A percentile compares a stretch with the other conserved stretches of the same genome.
Conservation (phyloP, 192 early-diverging fungal genomes). For the Linnemannia exigua region DNA sequence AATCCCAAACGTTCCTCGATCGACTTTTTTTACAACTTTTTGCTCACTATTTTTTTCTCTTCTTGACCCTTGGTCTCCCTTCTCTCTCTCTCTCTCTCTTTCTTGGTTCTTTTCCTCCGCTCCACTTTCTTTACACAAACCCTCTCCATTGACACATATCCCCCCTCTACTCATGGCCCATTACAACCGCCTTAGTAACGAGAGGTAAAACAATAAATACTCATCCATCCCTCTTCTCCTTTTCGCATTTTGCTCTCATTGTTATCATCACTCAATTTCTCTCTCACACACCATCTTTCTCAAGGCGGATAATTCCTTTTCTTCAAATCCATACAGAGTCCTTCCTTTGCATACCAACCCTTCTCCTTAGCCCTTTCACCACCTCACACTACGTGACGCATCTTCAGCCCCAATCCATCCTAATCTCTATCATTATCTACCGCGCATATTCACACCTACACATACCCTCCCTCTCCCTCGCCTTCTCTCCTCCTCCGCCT, state of each 20-base stretch:
- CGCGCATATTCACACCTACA: background rate
- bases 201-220: constrained; percentile 10
- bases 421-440: background rate
- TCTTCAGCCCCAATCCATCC: background rate
- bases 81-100: background rate
- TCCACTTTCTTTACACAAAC: background rate
- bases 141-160: background rate
- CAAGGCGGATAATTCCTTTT: background rate
- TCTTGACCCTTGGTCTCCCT: background rate
- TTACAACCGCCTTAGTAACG: background rate
- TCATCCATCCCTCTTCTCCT: background rate
- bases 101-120: background rate
- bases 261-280: background rate
- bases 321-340: background rate
- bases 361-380: background rate
- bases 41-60: background rate
- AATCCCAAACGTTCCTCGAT: background rate
- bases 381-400: background rate
- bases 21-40: background rate
- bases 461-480: no score
- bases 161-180: constrained; percentile 4
- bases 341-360: background rate
- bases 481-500: background rate
- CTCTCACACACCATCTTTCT: background rate
- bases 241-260: background rate